Evolutionary conservation across 1,284 basidiomycete species (phyloP), one percentile per base, ranked within the genome.

Genomic region (Cutaneotrichosporon sp.): DNA sequence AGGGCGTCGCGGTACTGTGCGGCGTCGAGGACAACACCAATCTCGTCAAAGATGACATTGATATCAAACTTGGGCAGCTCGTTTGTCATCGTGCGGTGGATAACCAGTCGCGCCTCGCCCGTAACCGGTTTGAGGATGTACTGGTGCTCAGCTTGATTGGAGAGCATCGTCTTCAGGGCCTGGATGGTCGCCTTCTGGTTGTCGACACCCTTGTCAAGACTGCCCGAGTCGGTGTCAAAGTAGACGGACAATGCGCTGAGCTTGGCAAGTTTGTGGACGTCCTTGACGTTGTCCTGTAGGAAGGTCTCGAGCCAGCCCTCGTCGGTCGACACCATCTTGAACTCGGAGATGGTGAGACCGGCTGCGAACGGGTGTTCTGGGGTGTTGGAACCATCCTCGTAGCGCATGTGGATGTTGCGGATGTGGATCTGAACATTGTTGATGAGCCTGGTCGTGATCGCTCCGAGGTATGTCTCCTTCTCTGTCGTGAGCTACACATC

Each of bases 361-460:
- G 89, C 89, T 4, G 96, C 89, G 77, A 99, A 99, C 9, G 96
- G 96, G 79, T 97, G 96, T 87, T 91, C 92, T 30, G 95, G 95
- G 42, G 94, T 92, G 69, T 92, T 97, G 68, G 96, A 81, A 60
- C 88, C 89, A 81, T 99, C 97, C 81, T 99, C 97, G 74, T 99
- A 99, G 57, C 97, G 90, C 60, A 99, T 83, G 76, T 98, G 95
- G 58, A 98, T 91, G 72, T 96, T 94, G 81, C 90, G 91, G 65
- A 99, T 88, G 18, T 92, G 95, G 46, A 99, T 88, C 82, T 99
- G 97, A 18, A 99, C 81, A 76, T 99, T 99, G 81, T 99, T 97
- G 70, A 99, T 87, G 66, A 99, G 88, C 78, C 97, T 96, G 56
- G 90, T 87, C 58, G 90, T 88, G 65, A 99, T 83, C 21, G 93